Evolutionary conservation across 83 land plant species (phyloP).

Genomic region (Picea abies): DNA sequence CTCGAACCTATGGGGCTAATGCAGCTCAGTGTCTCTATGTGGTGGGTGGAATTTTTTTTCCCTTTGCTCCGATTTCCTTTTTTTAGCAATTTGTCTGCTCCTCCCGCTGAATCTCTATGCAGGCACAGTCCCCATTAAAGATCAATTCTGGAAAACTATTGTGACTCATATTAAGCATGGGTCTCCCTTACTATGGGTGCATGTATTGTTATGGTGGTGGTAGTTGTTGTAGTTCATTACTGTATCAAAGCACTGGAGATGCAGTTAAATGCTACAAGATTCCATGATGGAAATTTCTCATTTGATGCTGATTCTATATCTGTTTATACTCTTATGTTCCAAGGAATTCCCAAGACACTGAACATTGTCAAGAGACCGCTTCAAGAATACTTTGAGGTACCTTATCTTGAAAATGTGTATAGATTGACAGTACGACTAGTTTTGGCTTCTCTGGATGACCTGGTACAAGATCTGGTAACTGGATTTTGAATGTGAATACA

Average conservation of each 20-base stretch:
- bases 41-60: conserved; percentile 69
- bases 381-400: conserved; percentile 75
- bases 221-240: conserved; percentile 59
- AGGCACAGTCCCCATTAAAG: conserved; percentile 48
- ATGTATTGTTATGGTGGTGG: conserved; percentile 52
- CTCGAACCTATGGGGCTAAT: conserved; percentile 83
- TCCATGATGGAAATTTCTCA: conserved; percentile 58
- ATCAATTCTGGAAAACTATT: conserved; percentile 83
- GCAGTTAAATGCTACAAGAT: conserved; percentile 53
- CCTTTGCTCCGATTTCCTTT: conserved; percentile 41
- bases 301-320: conserved; percentile 58
- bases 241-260: conserved; percentile 54
- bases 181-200: conserved; percentile 67
- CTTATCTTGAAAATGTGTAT: conserved; percentile 30
- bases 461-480: conserved; percentile 41
- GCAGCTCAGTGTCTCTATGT: conserved; percentile 82
- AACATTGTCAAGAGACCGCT: conserved; percentile 53
- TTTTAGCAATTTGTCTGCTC: conserved; percentile 37
- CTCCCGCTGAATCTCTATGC: conserved; percentile 75
- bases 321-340: conserved; percentile 78
- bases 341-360: conserved; percentile 71
- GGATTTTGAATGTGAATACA: no score
- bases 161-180: conserved; percentile 64
- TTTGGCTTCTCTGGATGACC: conserved; percentile 15
- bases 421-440: no score